Percentiles rank a stretch among this genome's conserved stretches.
Conservation (phyloP, 305 asterid genomes). For the Fraxinus greggii region DNA sequence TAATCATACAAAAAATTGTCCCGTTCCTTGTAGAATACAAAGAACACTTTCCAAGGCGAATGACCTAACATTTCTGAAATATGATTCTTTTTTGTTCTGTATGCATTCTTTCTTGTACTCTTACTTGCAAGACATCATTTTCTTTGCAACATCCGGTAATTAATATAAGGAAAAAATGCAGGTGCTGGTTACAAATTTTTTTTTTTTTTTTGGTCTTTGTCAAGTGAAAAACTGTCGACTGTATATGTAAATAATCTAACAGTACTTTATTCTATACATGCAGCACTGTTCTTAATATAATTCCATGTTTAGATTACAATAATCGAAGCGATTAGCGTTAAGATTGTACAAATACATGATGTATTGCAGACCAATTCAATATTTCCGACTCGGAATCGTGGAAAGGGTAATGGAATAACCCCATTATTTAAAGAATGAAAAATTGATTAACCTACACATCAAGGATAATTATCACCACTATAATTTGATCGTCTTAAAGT, state of each 20-base stretch:
- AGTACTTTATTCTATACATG: too few species aligned
- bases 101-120: slow-evolving; percentile 30
- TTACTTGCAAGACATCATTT: slow-evolving; percentile 28
- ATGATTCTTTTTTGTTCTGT: slow-evolving; percentile 20
- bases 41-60: slow-evolving; percentile 29
- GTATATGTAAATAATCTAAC: too few species aligned
- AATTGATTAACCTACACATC: not conserved
- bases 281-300: not conserved
- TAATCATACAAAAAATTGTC: slow-evolving; percentile 10
- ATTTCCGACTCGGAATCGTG: not conserved
- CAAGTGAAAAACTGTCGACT: not conserved
- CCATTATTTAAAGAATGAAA: not conserved
- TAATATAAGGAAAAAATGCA: not conserved
- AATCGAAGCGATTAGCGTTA: not conserved
- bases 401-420: slow-evolving; percentile 14
- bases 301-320: not conserved
- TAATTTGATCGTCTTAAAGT: slow-evolving; percentile 12
- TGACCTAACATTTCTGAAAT: slow-evolving; percentile 24
- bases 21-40: slow-evolving; percentile 24
- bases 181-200: too few species aligned
- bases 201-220: not conserved
- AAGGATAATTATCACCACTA: not conserved
- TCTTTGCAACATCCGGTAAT: slow-evolving; percentile 17
- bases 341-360: not conserved
- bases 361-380: slow-evolving; percentile 18